Base-by-base conservation (phyloP, 208 protist species). In the Herpetomonas muscarum region DNA sequence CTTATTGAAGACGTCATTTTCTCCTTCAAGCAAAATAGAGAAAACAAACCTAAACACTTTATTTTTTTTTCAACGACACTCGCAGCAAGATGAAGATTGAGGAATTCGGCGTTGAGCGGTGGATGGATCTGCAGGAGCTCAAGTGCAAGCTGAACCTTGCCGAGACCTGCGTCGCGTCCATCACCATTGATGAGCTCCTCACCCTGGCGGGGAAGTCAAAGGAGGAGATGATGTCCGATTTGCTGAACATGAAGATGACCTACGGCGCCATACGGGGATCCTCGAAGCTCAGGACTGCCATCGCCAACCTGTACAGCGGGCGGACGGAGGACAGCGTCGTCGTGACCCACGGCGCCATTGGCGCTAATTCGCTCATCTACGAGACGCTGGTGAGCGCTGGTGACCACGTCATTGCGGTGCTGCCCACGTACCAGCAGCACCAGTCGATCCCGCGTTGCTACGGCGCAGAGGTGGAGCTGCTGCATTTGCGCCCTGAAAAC, bases 361-460 rank as follows among this genome's bases (percentile, higher is more conserved):
- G 53, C 29, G 53, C 30, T 5, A 59, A 59, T 29, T 46, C 53
- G 22, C 53, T 59, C 25, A 21, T 59, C 41, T 59, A 59, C 41
- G 34, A 59, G 19, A 41, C 53, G 1, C 4, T 37, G 2, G 53
- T 59, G 13, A 24, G 30, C 4, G 7, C 41, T 3, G 53, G 53
- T 28, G 53, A 59, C 24, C 53, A 59, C 41, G 53, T 59, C 3
- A 59, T 59, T 21, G 53, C 53, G 2, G 53, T 59, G n/a, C 53
- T 59, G 36, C 53, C 53, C 17, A 59, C 53, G 4, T 59, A 59
- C 53, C 53, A 59, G 29, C 53, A 59, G 41, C 53, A 59, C 41
- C 53, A 59, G 10, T 17, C 53, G 26, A 59, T 59, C 29, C 53
- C 53, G 3, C 30, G 32, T 36, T 47, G 39, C 41, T 37, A 47